phyloP scores from a whole-genome alignment of 1,284 basidiomycete species.

The Moesziomyces sp. region DNA sequence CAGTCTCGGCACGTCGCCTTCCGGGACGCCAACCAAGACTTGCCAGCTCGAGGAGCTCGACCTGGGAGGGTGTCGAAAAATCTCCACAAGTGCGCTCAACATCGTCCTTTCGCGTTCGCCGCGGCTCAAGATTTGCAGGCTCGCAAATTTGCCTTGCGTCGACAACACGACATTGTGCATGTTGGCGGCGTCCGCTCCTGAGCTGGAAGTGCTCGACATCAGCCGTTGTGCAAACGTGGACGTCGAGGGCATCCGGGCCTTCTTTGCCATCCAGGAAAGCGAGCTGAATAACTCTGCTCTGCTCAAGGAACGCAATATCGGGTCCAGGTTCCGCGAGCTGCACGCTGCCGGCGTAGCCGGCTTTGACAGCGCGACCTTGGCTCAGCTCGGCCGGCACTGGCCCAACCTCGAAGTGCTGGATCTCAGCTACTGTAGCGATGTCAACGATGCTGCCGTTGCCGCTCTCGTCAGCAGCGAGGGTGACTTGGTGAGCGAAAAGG shows the following conservation, averaged over 20 bases:
- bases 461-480: constrained; percentile 72
- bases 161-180: constrained; percentile 79
- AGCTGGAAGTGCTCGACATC: constrained; percentile 77
- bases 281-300: constrained; percentile 10
- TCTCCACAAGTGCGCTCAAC: constrained; percentile 77
- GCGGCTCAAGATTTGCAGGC: constrained; percentile 73
- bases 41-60: constrained; percentile 72
- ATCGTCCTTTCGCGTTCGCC: constrained; percentile 78
- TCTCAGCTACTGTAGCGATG: constrained; percentile 74
- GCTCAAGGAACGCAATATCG: constrained; percentile 30
- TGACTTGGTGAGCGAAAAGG: constrained; percentile 18
- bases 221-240: constrained; percentile 79
- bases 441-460: constrained; percentile 80
- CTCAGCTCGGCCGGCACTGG: constrained; percentile 68
- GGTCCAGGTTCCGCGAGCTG: constrained; percentile 67
- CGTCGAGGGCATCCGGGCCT: constrained; percentile 72
- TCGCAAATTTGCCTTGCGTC: constrained; percentile 78
- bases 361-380: constrained; percentile 75
- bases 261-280: constrained; percentile 39
- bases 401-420: constrained; percentile 81
- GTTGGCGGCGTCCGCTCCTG: constrained; percentile 73
- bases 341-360: constrained; percentile 76
- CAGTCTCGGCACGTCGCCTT: background rate
- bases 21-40: background rate
- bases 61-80: constrained; percentile 77